Evolutionary conservation across 176 grass and related monocot genomes (phyloP).

Genomic region (Hyparrhenia diplandra): DNA sequence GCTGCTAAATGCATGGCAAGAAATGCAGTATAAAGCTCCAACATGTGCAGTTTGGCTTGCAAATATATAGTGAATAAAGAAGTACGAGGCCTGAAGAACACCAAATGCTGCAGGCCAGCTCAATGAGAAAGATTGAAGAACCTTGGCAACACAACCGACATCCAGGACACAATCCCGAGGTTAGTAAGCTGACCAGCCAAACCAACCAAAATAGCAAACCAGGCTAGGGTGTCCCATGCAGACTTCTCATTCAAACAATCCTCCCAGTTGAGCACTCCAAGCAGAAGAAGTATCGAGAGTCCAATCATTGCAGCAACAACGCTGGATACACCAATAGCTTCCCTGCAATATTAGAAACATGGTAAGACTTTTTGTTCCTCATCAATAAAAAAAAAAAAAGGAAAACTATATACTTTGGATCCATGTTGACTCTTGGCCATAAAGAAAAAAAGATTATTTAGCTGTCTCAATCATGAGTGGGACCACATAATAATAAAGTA

Average conservation of each 20-base stretch:
- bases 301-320: conserved; percentile 94
- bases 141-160: conserved; percentile 86
- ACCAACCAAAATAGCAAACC: conserved; percentile 99
- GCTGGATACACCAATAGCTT: conserved; percentile 69
- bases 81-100: conserved; percentile 94
- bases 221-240: conserved; percentile 94
- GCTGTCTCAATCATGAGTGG: background rate
- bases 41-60: conserved; percentile 98
- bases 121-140: conserved; percentile 78
- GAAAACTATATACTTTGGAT: background rate
- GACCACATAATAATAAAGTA: background rate
- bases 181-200: conserved; percentile 88
- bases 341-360: conserved; percentile 32
- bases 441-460: background rate
- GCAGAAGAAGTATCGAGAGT: conserved; percentile 78
- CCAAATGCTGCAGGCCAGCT: conserved; percentile 90
- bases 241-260: conserved; percentile 95
- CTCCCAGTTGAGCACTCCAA: conserved; percentile 91
- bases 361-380: background rate
- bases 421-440: background rate
- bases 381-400: background rate
- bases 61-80: conserved; percentile 92
- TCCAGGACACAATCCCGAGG: conserved; percentile 78
- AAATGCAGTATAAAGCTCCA: conserved; percentile 89
- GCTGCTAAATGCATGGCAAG: conserved; percentile 96